These are phyloP conservation scores for Populus hybrid DNA, from an alignment of 441 rosid genomes.

Conservation along the genomic window DNA sequence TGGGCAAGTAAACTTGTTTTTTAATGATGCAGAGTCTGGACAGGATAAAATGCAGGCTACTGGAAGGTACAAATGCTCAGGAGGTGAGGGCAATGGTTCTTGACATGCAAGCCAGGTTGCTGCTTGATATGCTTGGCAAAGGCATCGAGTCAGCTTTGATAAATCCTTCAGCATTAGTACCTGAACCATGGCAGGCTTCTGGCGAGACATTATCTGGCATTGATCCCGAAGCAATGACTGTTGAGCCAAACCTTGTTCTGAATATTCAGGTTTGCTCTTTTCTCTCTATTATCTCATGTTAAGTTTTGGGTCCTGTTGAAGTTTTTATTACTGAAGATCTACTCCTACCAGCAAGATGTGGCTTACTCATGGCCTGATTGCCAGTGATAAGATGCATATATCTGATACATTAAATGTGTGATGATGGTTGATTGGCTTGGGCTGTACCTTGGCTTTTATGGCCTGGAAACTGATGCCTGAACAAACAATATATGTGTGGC, in stretches of 20 bases:
- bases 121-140: conserved; percentile 98
- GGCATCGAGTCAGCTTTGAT: conserved; percentile 97
- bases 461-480: background rate
- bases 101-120: conserved; percentile 98
- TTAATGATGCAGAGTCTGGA: conserved; percentile 79
- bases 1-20: conserved; percentile 1
- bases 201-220: conserved; percentile 69
- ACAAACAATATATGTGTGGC: background rate
- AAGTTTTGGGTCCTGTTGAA: conserved; percentile 3
- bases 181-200: conserved; percentile 91
- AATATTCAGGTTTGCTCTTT: conserved; percentile 70
- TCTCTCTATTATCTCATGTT: conserved; percentile 11
- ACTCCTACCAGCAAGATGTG: background rate
- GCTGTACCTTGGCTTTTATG: background rate
- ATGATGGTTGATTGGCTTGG: background rate
- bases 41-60: conserved; percentile 93
- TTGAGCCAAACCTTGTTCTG: conserved; percentile 81
- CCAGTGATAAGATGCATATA: background rate
- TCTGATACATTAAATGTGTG: background rate
- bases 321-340: conserved; percentile 8
- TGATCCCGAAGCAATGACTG: conserved; percentile 94
- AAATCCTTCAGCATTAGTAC: conserved; percentile 87
- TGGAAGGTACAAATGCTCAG: conserved; percentile 99
- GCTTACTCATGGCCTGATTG: conserved; percentile 2
- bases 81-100: conserved; percentile 99